These are phyloP conservation scores for Physcomitrium patens DNA, from an alignment of 225 moss, liverwort and hornwort genomes.

Conservation along the genomic window DNA sequence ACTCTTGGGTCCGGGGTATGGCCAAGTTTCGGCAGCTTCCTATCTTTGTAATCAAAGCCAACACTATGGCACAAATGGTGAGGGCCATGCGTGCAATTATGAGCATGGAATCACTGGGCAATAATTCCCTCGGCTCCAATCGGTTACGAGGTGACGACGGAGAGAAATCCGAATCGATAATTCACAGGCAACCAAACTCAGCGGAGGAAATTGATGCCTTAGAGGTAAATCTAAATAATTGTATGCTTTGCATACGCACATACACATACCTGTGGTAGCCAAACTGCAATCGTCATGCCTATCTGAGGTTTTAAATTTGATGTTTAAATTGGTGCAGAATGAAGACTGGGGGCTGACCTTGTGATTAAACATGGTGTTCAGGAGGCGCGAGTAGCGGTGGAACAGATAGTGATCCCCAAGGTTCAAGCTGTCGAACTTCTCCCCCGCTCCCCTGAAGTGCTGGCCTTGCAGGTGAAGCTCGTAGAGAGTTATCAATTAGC, in stretches of 20 bases:
- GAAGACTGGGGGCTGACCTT: conserved; percentile 38
- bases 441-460: conserved; percentile 68
- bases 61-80: conserved; percentile 99
- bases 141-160: conserved; percentile 51
- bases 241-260: too few species aligned
- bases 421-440: conserved; percentile 89
- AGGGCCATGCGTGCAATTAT: conserved; percentile 93
- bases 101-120: conserved; percentile 81
- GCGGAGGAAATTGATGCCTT: conserved; percentile 91
- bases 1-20: conserved; percentile 95
- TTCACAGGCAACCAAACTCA: conserved; percentile 53
- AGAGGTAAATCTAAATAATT: conserved; percentile 52
- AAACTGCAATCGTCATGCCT: neutral
- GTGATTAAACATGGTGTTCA: conserved; percentile 51
- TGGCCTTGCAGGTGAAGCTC: conserved; percentile 83
- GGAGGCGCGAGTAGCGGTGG: conserved; percentile 94
- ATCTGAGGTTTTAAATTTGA: conserved; percentile 22
- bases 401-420: conserved; percentile 91
- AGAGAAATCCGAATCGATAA: conserved; percentile 36
- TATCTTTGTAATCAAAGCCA: conserved; percentile 94
- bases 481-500: conserved; percentile 88
- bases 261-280: neutral
- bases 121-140: conserved; percentile 36
- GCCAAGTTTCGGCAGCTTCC: conserved; percentile 93
- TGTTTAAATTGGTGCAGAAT: conserved; percentile 39